phyloP scores from a whole-genome alignment of 2,329 filamentous ascomycete species.

The Pseudocercospora cruenta region DNA sequence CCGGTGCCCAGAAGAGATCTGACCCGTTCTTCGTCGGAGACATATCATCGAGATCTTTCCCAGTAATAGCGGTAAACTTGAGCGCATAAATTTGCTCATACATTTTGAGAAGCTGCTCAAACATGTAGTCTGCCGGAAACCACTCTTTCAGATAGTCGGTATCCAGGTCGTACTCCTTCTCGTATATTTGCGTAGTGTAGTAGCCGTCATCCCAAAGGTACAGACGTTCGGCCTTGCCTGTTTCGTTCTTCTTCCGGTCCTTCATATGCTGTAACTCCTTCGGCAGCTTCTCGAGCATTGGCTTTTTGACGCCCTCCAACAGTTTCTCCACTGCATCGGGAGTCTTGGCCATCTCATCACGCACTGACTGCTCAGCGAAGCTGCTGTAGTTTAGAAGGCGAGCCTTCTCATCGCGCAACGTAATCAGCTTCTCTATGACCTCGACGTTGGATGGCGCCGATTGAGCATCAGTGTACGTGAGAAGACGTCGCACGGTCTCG shows the following conservation, averaged over 20 bases:
- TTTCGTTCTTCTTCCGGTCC: conserved; percentile 7
- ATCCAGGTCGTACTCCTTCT: conserved; percentile 76
- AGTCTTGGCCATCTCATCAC: conserved; percentile 6
- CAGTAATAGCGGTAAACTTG: conserved; percentile 9
- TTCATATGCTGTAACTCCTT: background rate
- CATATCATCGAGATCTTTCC: conserved; percentile 62
- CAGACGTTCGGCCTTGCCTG: background rate
- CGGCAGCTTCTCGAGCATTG: background rate
- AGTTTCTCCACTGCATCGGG: conserved; percentile 4
- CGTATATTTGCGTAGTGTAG: conserved; percentile 62
- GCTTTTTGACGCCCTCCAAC: background rate
- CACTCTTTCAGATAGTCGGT: conserved; percentile 64
- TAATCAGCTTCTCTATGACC: background rate
- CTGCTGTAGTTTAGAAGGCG: conserved; percentile 2
- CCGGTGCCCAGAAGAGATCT: conserved; percentile 13
- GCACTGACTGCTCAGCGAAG: background rate
- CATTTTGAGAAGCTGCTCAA: conserved; percentile 8
- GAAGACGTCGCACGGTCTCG: conserved; percentile 65
- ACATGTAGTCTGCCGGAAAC: conserved; percentile 14
- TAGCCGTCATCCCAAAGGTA: background rate
- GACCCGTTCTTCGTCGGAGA: conserved; percentile 42
- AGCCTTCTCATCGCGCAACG: conserved; percentile 7
- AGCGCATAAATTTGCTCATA: conserved; percentile 13
- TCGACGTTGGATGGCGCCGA: conserved; percentile 58
- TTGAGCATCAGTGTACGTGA: conserved; percentile 74